A percentile compares a stretch with the other conserved stretches of the same genome.
phyloP scores from a whole-genome alignment of 225 moss, liverwort and hornwort species.

The Pseudoscleropodium purum region DNA sequence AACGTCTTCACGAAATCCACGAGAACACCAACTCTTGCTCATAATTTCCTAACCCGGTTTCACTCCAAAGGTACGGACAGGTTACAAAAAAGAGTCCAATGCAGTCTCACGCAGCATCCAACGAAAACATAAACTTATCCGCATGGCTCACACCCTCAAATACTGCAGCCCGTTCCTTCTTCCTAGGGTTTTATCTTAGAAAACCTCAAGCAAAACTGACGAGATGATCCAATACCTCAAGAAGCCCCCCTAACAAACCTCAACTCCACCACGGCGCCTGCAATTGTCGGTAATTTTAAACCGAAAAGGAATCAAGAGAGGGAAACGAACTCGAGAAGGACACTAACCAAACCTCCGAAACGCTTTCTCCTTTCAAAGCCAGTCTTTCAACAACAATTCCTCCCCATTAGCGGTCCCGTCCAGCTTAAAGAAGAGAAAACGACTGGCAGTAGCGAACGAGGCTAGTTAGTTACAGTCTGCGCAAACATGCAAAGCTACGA shows the following conservation, averaged over 20 bases:
- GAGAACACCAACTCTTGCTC: background rate
- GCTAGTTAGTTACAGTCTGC: background rate
- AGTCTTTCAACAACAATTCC: background rate
- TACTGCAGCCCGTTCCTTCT: background rate
- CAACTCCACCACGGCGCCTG: background rate
- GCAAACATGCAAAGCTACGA: background rate
- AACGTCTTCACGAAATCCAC: conserved; percentile 4
- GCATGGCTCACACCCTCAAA: background rate
- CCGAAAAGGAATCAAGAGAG: background rate
- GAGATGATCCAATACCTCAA: background rate
- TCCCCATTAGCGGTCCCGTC: background rate
- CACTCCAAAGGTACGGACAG: background rate
- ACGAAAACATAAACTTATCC: background rate
- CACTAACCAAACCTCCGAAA: background rate
- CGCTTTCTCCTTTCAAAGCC: background rate
- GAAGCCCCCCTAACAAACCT: background rate
- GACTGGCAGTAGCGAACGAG: background rate
- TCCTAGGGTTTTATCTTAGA: conserved; percentile 14
- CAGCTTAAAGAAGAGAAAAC: background rate
- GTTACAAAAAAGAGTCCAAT: background rate
- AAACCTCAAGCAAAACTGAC: background rate
- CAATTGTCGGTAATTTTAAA: conserved; percentile 14
- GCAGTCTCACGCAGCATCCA: background rate
- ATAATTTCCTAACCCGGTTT: background rate
- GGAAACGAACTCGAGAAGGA: background rate